A percentile compares a stretch with the other conserved stretches of the same genome.
phyloP scores from a whole-genome alignment of 495 filamentous ascomycete genomes.

The Penicilliopsis zonata region DNA sequence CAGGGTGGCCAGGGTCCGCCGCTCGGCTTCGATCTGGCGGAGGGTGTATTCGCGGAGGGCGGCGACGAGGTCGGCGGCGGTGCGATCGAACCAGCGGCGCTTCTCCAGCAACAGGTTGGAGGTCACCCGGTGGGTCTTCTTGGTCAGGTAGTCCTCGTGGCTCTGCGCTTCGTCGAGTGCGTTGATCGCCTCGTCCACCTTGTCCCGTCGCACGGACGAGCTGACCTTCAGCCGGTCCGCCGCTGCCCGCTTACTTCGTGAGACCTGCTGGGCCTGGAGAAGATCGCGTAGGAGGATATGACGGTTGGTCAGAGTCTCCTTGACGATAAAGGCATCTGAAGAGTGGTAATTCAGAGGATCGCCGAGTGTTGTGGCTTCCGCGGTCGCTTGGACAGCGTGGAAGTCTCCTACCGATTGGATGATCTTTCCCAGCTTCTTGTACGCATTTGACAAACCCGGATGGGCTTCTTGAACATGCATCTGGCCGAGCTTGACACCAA shows the following conservation, averaged over 20 bases:
- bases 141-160: slow-evolving; percentile 64
- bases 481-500: slow-evolving; percentile 74
- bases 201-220: slow-evolving; percentile 75
- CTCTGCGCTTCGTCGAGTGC: slow-evolving; percentile 75
- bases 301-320: slow-evolving; percentile 95
- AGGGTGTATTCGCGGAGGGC: slow-evolving; percentile 86
- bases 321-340: slow-evolving; percentile 93
- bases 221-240: slow-evolving; percentile 80
- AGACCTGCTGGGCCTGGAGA: slow-evolving; percentile 70
- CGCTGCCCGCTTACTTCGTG: slow-evolving; percentile 65
- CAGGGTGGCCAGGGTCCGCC: slow-evolving; percentile 80
- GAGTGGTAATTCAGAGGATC: slow-evolving; percentile 95
- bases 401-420: slow-evolving; percentile 89
- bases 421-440: slow-evolving; percentile 87
- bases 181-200: slow-evolving; percentile 90
- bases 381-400: slow-evolving; percentile 94
- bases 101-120: slow-evolving; percentile 80
- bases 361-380: slow-evolving; percentile 87
- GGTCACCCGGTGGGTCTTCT: slow-evolving; percentile 80
- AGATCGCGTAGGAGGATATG: slow-evolving; percentile 97
- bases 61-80: slow-evolving; percentile 63
- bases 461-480: slow-evolving; percentile 88
- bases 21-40: slow-evolving; percentile 91
- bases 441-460: slow-evolving; percentile 73
- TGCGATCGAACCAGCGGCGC: slow-evolving; percentile 81